phyloP scores from a whole-genome alignment of 2,329 filamentous ascomycete species.

The Pestalotiopsis sp. region DNA sequence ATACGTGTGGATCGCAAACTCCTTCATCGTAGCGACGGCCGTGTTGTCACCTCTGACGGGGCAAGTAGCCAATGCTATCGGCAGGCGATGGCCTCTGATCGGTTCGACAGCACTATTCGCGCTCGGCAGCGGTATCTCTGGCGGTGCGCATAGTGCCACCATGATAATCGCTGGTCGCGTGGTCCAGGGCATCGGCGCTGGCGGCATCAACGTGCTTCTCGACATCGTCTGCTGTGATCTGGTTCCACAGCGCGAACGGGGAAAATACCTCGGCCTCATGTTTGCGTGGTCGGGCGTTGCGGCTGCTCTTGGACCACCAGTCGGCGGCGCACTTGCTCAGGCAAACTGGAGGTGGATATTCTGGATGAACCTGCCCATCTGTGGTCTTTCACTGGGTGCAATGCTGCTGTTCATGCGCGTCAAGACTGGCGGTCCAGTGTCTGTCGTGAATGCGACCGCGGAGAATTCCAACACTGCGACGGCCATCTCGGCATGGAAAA shows the following conservation, averaged over 20 bases:
- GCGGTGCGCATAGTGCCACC: neutral
- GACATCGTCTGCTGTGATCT: slow-evolving; percentile 52
- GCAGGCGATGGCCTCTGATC: neutral
- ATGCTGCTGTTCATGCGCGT: neutral
- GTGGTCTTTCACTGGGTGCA: neutral
- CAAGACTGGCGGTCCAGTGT: neutral
- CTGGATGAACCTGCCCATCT: neutral
- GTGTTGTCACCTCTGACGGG: neutral
- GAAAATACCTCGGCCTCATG: slow-evolving; percentile 39
- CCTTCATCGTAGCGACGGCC: neutral
- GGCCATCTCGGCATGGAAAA: neutral
- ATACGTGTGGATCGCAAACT: slow-evolving; percentile 13
- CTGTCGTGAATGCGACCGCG: neutral
- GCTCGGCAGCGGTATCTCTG: slow-evolving; percentile 4
- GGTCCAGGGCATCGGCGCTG: slow-evolving; percentile 45
- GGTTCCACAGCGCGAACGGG: slow-evolving; percentile 46
- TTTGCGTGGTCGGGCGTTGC: slow-evolving; percentile 33
- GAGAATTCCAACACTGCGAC: neutral
- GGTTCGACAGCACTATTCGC: neutral
- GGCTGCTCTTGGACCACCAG: slow-evolving; percentile 29
- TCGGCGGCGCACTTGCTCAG: slow-evolving; percentile 21
- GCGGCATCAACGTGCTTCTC: slow-evolving; percentile 36
- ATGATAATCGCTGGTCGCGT: slow-evolving; percentile 42
- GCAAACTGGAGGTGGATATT: neutral
- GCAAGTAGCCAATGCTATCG: neutral